These are phyloP conservation scores for Tympanopsis confertula DNA, from an alignment of 2,329 filamentous ascomycete genomes.

Conservation along the genomic window DNA sequence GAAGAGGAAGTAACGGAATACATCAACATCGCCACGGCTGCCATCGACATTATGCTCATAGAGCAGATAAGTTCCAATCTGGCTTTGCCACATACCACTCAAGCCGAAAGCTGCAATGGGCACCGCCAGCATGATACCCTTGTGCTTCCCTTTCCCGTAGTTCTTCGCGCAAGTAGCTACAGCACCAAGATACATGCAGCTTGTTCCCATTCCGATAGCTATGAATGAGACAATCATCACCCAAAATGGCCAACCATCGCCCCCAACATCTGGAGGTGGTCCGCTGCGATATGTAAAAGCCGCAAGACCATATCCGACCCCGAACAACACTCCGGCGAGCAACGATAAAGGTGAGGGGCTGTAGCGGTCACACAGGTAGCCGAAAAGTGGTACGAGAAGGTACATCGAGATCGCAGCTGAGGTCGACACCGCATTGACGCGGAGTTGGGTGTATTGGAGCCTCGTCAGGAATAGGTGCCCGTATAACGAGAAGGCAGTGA, in stretches of 20 bases:
- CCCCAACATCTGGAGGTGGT: constrained; percentile 2
- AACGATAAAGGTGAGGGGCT: constrained; percentile 46
- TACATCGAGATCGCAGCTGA: neutral
- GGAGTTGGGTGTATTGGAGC: neutral
- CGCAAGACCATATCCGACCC: constrained; percentile 49
- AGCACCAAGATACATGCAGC: constrained; percentile 56
- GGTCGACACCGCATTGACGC: neutral
- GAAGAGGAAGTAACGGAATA: constrained; percentile 55
- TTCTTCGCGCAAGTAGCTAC: constrained; percentile 63
- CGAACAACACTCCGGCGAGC: constrained; percentile 45
- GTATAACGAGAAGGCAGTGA: neutral
- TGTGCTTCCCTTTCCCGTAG: constrained; percentile 43
- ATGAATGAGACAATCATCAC: constrained; percentile 55
- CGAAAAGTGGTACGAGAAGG: neutral
- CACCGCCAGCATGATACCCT: constrained; percentile 52
- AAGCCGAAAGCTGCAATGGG: constrained; percentile 59
- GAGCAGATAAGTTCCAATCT: constrained; percentile 47
- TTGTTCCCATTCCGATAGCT: constrained; percentile 48
- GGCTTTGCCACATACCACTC: constrained; percentile 61
- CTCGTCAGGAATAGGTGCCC: neutral
- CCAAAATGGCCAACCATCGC: constrained; percentile 44
- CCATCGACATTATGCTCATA: constrained; percentile 38
- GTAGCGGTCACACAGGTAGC: constrained; percentile 46
- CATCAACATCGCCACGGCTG: constrained; percentile 23
- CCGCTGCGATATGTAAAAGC: constrained; percentile 38